phyloP scores from a whole-genome alignment of 768 basidiomycete genomes.

The Coprinopsis marcescibilis region DNA sequence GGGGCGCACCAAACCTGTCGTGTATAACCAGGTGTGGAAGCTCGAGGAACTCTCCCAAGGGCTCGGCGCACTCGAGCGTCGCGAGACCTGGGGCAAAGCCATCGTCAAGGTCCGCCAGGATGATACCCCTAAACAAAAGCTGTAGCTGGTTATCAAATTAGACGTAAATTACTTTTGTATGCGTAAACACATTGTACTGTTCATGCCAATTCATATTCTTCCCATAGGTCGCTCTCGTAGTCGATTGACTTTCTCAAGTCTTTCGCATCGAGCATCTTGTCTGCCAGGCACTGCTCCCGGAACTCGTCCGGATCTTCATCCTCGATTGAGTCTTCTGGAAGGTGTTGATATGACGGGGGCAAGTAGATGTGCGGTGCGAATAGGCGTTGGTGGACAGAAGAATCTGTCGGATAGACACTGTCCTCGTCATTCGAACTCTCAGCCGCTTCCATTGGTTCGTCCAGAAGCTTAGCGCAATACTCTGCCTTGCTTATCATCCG shows the following conservation, averaged over 20 bases:
- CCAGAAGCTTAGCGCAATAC: conserved; percentile 35
- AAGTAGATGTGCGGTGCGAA: not conserved
- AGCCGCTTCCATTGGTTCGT: conserved; percentile 18
- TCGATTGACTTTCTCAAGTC: conserved; percentile 7
- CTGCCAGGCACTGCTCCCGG: conserved; percentile 14
- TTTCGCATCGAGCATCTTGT: conserved; percentile 15
- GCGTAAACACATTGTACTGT: too few relatives aligned
- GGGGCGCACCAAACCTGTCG: conserved; percentile 59
- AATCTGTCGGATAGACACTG: not conserved
- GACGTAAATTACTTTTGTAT: too few relatives aligned
- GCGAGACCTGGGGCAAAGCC: conserved; percentile 92
- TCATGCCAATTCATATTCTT: not conserved
- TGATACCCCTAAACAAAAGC: conserved; percentile 4
- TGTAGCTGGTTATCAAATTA: not conserved
- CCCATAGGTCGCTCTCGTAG: not conserved
- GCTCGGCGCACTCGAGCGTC: conserved; percentile 65
- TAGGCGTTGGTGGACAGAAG: not conserved
- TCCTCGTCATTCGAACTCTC: conserved; percentile 17
- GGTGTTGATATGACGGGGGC: too few relatives aligned
- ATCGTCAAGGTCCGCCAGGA: conserved; percentile 62
- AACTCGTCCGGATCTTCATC: conserved; percentile 19
- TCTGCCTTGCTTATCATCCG: conserved; percentile 28
- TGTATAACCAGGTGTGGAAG: conserved; percentile 64
- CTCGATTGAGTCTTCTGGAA: not conserved
- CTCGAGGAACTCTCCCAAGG: conserved; percentile 65